Conservation (phyloP, 75 land plant genomes). For the Adiantum capillusveneris region DNA sequence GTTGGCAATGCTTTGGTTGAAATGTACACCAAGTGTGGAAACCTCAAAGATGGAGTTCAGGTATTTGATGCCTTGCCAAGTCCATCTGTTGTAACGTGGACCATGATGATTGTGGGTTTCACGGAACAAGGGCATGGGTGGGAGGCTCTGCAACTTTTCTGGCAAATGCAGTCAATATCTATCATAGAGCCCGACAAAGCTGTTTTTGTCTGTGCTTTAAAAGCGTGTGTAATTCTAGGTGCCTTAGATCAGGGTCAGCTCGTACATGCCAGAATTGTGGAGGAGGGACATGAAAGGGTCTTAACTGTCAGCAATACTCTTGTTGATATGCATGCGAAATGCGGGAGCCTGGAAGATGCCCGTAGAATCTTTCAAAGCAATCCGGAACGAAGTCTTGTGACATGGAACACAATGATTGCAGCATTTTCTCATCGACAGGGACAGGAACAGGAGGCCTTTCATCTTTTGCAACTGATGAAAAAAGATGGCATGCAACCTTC, state of each 20-base stretch:
- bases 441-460: background rate
- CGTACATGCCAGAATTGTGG: conserved; percentile 6
- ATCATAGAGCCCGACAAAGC: conserved; percentile 15
- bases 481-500: background rate
- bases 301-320: conserved; percentile 8
- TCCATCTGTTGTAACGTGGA: conserved; percentile 31
- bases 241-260: conserved; percentile 10
- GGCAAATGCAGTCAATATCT: conserved; percentile 12
- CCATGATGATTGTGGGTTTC: conserved; percentile 20
- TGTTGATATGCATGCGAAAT: conserved; percentile 22
- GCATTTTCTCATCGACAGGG: conserved; percentile 7
- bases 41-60: conserved; percentile 7
- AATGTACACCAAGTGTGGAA: conserved; percentile 28
- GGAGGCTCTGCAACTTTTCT: conserved; percentile 11
- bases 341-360: conserved; percentile 14
- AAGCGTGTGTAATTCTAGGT: background rate
- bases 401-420: conserved; percentile 21
- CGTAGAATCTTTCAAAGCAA: conserved; percentile 9
- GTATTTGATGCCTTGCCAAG: conserved; percentile 27
- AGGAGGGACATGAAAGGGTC: conserved; percentile 7
- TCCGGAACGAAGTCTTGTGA: background rate
- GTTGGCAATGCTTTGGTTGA: conserved; percentile 28
- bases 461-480: background rate
- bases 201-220: conserved; percentile 12
- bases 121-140: conserved; percentile 5